Evolutionary conservation across 2,329 filamentous ascomycete species (phyloP).

Genomic region (Teratosphaeria viscida): DNA sequence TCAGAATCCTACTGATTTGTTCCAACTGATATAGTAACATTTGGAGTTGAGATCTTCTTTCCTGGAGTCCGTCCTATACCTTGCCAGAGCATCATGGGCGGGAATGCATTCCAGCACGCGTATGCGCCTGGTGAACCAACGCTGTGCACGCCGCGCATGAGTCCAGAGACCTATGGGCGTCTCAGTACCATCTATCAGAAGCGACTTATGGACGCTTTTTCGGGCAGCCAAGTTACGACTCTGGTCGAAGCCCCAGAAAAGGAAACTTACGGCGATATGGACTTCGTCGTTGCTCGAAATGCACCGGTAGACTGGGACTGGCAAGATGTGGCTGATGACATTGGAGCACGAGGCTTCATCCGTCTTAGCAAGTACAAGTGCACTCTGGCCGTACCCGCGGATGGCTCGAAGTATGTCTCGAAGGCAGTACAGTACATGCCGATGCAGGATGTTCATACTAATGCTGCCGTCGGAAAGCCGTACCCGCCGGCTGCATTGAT

Average conservation of each 20-base stretch:
- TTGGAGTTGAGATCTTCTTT: background rate
- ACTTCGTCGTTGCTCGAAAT: constrained; percentile 48
- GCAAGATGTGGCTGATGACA: background rate
- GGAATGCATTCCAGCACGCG: constrained; percentile 44
- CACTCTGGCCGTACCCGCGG: constrained; percentile 14
- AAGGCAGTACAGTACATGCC: constrained; percentile 10
- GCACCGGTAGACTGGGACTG: constrained; percentile 7
- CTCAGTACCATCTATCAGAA: constrained; percentile 39
- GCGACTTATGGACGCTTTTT: constrained; percentile 36
- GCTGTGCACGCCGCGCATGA: constrained; percentile 57
- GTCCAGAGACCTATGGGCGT: constrained; percentile 43
- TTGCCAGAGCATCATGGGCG: constrained; percentile 47
- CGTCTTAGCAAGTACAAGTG: constrained; percentile 5
- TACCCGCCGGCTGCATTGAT: too few species aligned
- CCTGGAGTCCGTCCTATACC: background rate
- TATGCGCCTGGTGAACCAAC: constrained; percentile 29
- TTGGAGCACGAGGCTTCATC: constrained; percentile 6
- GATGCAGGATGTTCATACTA: background rate
- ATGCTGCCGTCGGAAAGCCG: background rate
- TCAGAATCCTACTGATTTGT: too few species aligned
- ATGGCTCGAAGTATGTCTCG: constrained; percentile 4
- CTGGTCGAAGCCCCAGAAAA: constrained; percentile 64
- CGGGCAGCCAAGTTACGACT: constrained; percentile 44
- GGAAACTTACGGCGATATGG: constrained; percentile 59
- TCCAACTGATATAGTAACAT: background rate